Percentiles rank a stretch among this genome's conserved stretches.
Evolutionary conservation across 345 rosid species (phyloP).

Genomic region (Citrus medica): DNA sequence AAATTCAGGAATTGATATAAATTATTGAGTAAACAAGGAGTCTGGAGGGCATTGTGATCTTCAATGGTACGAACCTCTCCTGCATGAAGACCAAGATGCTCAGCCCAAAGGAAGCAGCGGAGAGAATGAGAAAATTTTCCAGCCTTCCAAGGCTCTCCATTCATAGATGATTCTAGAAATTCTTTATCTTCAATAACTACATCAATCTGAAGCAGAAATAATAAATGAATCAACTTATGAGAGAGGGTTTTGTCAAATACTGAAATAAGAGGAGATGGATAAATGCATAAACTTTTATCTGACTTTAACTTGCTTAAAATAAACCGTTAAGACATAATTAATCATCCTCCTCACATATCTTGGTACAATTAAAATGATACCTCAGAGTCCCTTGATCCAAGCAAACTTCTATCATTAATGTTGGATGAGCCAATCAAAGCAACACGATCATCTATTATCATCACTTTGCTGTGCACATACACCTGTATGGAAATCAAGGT

Average conservation of each 20-base stretch:
- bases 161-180: slow-evolving; percentile 66
- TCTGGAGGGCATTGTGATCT: neutral
- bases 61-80: slow-evolving; percentile 51
- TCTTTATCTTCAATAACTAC: slow-evolving; percentile 84
- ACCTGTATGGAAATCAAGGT: slow-evolving; percentile 35
- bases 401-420: slow-evolving; percentile 85
- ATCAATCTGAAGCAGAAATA: slow-evolving; percentile 59
- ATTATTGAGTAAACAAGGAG: neutral
- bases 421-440: slow-evolving; percentile 84
- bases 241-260: neutral
- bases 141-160: slow-evolving; percentile 79
- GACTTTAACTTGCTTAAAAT: neutral
- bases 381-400: slow-evolving; percentile 97
- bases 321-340: neutral
- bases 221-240: neutral
- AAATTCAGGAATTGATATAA: neutral
- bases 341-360: neutral
- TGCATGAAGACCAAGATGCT: slow-evolving; percentile 74
- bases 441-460: slow-evolving; percentile 74
- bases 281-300: neutral
- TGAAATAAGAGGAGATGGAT: neutral
- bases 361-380: slow-evolving; percentile 28
- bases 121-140: slow-evolving; percentile 74
- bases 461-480: slow-evolving; percentile 89
- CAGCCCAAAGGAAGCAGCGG: slow-evolving; percentile 79